Conservation (phyloP, 352 stramenopile species). For the Phytopythium delawarense region DNA sequence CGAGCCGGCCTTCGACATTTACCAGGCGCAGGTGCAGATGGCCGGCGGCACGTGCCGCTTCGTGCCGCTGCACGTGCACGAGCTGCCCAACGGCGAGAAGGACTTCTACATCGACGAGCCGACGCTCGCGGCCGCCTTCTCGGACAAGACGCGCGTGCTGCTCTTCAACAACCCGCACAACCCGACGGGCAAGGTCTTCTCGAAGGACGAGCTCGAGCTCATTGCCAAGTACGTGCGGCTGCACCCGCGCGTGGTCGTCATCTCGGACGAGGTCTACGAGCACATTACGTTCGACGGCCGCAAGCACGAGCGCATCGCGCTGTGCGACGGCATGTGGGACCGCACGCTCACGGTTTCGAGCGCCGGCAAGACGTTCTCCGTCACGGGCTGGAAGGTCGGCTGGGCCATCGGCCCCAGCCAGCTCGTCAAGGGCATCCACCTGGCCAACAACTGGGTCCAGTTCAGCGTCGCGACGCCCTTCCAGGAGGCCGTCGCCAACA, state of each 20-base stretch:
- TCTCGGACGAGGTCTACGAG: constrained; percentile 99
- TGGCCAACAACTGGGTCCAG: constrained; percentile 86
- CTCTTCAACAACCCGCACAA: constrained; percentile 99
- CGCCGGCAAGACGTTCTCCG: constrained; percentile 90
- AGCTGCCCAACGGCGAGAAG: constrained; percentile 27
- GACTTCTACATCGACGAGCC: constrained; percentile 85
- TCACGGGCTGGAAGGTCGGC: constrained; percentile 92
- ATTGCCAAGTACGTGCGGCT: constrained; percentile 88
- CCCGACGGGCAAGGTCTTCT: constrained; percentile 98
- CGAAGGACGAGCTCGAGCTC: constrained; percentile 86
- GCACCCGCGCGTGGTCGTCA: constrained; percentile 89
- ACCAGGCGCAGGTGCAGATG: constrained; percentile 88
- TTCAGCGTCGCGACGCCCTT: constrained; percentile 86
- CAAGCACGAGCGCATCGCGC: constrained; percentile 65
- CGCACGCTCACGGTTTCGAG: constrained; percentile 89
- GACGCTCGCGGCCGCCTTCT: constrained; percentile 85
- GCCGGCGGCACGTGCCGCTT: constrained; percentile 72
- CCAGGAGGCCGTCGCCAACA: constrained; percentile 78
- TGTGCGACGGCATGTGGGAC: constrained; percentile 79
- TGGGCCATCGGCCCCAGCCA: constrained; percentile 87
- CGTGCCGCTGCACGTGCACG: constrained; percentile 74
- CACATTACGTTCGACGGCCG: constrained; percentile 91
- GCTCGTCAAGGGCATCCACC: constrained; percentile 66
- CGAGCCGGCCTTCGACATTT: constrained; percentile 98
- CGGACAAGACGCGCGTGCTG: constrained; percentile 90